These are phyloP conservation scores for Tulasnella sp. DNA, from an alignment of 768 basidiomycete genomes.

Conservation along the genomic window DNA sequence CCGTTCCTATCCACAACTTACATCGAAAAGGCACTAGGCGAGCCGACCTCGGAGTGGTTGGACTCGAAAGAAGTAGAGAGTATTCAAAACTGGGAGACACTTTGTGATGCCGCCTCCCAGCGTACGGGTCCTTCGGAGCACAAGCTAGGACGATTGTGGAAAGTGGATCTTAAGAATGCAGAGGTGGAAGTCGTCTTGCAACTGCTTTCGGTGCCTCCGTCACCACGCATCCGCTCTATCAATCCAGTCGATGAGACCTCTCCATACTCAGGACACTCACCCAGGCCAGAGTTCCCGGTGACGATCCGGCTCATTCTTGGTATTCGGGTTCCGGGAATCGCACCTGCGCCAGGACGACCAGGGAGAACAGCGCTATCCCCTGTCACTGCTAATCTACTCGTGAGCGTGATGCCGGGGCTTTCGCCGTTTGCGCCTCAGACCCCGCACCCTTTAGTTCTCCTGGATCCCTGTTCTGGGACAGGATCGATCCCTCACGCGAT, in stretches of 20 bases:
- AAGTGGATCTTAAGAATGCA: constrained; percentile 7
- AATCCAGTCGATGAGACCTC: background rate
- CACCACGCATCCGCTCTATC: background rate
- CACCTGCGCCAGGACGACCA: background rate
- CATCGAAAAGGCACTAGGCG: background rate
- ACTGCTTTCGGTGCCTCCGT: background rate
- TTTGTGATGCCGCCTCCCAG: background rate
- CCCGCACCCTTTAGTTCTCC: background rate
- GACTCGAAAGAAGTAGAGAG: constrained; percentile 1
- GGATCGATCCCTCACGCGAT: constrained; percentile 4
- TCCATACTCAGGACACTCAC: background rate
- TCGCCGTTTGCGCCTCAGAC: background rate
- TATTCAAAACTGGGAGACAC: background rate
- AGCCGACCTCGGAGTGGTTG: constrained; percentile 8
- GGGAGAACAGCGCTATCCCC: constrained; percentile 15
- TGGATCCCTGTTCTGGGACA: constrained; percentile 14
- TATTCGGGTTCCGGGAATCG: background rate
- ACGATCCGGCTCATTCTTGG: constrained; percentile 7
- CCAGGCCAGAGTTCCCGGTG: constrained; percentile 4
- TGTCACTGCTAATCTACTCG: constrained; percentile 8
- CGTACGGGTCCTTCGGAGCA: background rate
- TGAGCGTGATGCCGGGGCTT: background rate
- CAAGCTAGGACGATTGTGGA: constrained; percentile 13
- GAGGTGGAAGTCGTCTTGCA: constrained; percentile 15
- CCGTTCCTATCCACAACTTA: constrained; percentile 1